phyloP scores from a whole-genome alignment of 331 rosid species.

The Spiraea crenata region DNA sequence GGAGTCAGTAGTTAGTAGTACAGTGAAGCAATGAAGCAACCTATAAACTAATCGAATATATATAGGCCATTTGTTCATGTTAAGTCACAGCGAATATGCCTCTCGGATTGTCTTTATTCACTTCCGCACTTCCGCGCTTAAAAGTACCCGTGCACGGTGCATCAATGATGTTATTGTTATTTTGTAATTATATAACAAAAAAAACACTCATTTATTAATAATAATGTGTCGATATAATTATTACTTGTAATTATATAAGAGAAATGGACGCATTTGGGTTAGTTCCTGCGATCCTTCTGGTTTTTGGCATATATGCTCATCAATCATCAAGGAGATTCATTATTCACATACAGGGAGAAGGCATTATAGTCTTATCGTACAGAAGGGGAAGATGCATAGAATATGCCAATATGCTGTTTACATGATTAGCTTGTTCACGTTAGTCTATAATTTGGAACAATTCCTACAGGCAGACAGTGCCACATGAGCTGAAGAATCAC shows the following conservation, averaged over 20 bases:
- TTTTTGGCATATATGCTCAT: too few species aligned
- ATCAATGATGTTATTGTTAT: too few species aligned
- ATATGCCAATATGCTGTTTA: constrained; percentile 16
- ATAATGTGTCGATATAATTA: too few species aligned
- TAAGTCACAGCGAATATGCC: background rate
- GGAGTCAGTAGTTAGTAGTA: background rate
- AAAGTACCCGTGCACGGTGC: background rate
- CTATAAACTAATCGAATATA: background rate
- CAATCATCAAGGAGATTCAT: too few species aligned
- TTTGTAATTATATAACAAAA: too few species aligned
- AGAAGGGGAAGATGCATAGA: background rate
- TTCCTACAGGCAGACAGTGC: too few species aligned
- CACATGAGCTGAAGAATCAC: too few species aligned
- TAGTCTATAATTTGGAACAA: too few species aligned
- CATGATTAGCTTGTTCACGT: background rate
- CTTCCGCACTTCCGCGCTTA: background rate
- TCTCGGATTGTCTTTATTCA: background rate
- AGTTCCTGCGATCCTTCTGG: too few species aligned
- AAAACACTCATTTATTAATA: background rate
- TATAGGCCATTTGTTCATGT: background rate
- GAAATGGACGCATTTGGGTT: too few species aligned
- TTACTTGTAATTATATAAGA: too few species aligned
- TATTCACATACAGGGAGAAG: background rate
- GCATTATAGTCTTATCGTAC: background rate
- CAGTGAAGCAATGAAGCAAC: background rate